Evolutionary conservation across 306 rosid genomes (phyloP).

Genomic region (Prunus persica): DNA sequence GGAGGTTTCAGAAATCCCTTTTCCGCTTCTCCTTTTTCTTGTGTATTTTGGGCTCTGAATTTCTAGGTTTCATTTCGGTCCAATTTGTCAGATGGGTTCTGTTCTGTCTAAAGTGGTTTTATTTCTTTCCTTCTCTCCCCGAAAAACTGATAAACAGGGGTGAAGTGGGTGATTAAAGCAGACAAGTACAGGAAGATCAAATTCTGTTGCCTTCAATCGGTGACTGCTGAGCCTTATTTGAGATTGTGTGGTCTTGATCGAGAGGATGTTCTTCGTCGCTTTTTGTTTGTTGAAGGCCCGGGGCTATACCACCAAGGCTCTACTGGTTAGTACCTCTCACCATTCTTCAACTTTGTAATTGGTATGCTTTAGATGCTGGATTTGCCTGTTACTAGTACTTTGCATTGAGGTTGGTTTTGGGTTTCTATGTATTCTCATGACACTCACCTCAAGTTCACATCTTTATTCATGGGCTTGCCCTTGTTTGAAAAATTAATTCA

Average conservation of each 20-base stretch:
- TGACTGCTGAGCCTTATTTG: constrained; percentile 70
- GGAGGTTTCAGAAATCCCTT: constrained; percentile 31
- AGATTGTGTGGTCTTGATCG: constrained; percentile 53
- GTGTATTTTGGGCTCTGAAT: neutral
- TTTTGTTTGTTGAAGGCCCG: constrained; percentile 68
- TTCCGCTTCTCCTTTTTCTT: neutral
- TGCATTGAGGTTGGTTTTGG: neutral
- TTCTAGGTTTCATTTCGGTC: neutral
- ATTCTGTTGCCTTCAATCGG: constrained; percentile 70
- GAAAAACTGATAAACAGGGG: constrained; percentile 33
- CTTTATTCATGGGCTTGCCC: neutral
- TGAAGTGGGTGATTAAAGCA: constrained; percentile 61
- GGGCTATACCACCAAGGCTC: constrained; percentile 55
- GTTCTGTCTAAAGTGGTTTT: neutral
- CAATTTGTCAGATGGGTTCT: neutral
- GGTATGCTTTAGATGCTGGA: neutral
- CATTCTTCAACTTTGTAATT: neutral
- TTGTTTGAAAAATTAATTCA: neutral
- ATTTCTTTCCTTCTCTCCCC: neutral
- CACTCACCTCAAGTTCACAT: neutral
- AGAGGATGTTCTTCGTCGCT: constrained; percentile 58
- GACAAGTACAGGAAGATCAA: constrained; percentile 68
- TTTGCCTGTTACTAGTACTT: neutral
- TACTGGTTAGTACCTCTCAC: constrained; percentile 43
- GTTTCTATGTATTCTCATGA: neutral